Evolutionary conservation across 2,329 filamentous ascomycete genomes (phyloP), one percentile per base, ranked within the genome.

Genomic region (Cordyceps cateniannulata): DNA sequence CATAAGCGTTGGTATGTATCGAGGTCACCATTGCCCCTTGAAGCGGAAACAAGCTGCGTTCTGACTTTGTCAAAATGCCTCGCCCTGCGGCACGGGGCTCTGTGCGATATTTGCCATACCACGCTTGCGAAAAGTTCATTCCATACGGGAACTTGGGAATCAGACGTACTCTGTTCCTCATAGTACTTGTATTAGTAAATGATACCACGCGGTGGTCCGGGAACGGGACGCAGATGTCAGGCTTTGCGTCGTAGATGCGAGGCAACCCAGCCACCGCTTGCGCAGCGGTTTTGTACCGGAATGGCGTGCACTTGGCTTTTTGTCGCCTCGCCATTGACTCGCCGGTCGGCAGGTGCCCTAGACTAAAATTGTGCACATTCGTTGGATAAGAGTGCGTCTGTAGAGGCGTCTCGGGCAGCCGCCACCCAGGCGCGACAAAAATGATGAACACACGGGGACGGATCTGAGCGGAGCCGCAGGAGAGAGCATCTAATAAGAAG

Each of bases 361-460:
- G 71, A 1, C 73, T 73, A 0, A 69, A 65, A 0, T 64, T 61
- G 1, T 48, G 65, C 0, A 69, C 72, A 0, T 57, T 50, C 0
- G 72, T 64, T 0, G 83, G 83, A 61, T 88, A 84, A 0, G 82
- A 81, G 68, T 93, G 89, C 0, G 88, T 89, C 0, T 82, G 76
- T 0, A 71, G 64, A 0, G 88, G 89, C 2, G 78, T 74, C 0
- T 73, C 69, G 0, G 89, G 83, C 0, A 88, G 81, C 1, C 69
- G 71, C 3, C 83, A 72, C 0, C 85, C 87, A 0, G 90, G 88
- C 0, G 88, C 88, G 1, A 89, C 83, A 63, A 92, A 88, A 2
- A 81, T 77, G 1, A 95, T 78, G 62, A 96, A 91, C 0, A 93
- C 76, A 7, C 91, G 80, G 3, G 79, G 82, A 5, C 91, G 81